These are phyloP conservation scores for button mushroom (Agaricus bisporus) DNA, from an alignment of 768 basidiomycete genomes.

Conservation along the genomic window DNA sequence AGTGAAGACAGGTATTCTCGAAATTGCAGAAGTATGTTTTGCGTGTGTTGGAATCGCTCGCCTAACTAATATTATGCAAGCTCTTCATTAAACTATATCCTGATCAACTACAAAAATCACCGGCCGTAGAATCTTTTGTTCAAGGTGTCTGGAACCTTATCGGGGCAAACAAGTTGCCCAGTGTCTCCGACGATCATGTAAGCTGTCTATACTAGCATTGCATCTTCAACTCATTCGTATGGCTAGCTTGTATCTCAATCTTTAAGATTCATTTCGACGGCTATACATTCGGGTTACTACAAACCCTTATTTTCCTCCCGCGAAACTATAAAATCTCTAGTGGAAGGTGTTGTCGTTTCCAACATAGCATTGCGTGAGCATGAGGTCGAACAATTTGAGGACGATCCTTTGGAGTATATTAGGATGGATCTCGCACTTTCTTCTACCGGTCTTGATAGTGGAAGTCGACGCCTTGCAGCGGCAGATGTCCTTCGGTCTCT, in stretches of 20 bases:
- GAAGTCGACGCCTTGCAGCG: conserved; percentile 88
- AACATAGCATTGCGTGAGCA: conserved; percentile 85
- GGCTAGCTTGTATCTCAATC: conserved; percentile 82
- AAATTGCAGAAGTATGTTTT: conserved; percentile 74
- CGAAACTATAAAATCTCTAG: conserved; percentile 77
- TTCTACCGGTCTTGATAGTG: conserved; percentile 55
- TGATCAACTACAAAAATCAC: conserved; percentile 61
- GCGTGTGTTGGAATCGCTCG: neutral
- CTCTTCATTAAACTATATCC: conserved; percentile 80
- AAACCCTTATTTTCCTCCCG: conserved; percentile 71
- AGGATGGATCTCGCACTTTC: conserved; percentile 77
- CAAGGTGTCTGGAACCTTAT: conserved; percentile 88
- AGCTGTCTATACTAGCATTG: conserved; percentile 16
- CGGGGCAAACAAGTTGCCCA: conserved; percentile 62
- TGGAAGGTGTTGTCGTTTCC: conserved; percentile 90
- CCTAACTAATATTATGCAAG: conserved; percentile 26
- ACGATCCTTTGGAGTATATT: conserved; percentile 94
- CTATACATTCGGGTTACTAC: conserved; percentile 86
- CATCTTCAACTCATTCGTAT: neutral
- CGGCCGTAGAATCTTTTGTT: conserved; percentile 69
- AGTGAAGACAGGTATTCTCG: conserved; percentile 85
- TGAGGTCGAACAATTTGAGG: conserved; percentile 94
- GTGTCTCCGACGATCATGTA: conserved; percentile 70
- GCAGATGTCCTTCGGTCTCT: conserved; percentile 94
- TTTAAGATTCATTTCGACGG: conserved; percentile 85